Conservation (phyloP, 805 yeast species). For the Hanseniaspora singularis region DNA sequence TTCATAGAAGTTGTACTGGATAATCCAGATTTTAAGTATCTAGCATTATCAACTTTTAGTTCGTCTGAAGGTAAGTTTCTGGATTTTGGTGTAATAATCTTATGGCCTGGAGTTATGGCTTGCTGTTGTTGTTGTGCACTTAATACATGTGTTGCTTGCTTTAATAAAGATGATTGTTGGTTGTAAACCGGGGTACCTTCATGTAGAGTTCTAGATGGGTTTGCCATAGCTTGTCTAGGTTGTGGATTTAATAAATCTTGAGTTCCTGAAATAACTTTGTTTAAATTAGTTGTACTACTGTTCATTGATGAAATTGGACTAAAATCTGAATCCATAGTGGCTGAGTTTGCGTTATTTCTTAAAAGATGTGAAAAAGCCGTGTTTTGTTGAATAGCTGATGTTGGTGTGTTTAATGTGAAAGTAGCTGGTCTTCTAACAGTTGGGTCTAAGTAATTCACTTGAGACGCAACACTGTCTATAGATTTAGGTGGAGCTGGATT, state of each 20-base stretch:
- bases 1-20: slow-evolving; percentile 28
- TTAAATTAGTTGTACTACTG: slow-evolving; percentile 9
- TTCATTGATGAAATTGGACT: slow-evolving; percentile 15
- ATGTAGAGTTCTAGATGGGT: neutral
- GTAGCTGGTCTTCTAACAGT: slow-evolving; percentile 21
- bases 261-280: neutral
- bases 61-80: slow-evolving; percentile 26
- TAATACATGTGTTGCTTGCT: slow-evolving; percentile 13
- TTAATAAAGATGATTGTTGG: slow-evolving; percentile 5
- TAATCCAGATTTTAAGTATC: slow-evolving; percentile 19
- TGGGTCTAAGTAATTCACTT: slow-evolving; percentile 43
- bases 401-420: too few relatives aligned
- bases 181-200: neutral
- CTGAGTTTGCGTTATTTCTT: slow-evolving; percentile 7
- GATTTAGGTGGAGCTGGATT: slow-evolving; percentile 19
- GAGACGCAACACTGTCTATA: slow-evolving; percentile 30
- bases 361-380: slow-evolving; percentile 13
- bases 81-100: slow-evolving; percentile 29
- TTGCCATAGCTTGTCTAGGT: neutral
- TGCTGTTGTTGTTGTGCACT: neutral
- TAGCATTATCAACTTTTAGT: slow-evolving; percentile 25
- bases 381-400: slow-evolving; percentile 13
- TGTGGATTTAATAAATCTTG: slow-evolving; percentile 2
- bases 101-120: slow-evolving; percentile 12
- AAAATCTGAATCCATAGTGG: slow-evolving; percentile 14